Conservation (phyloP, 2,329 filamentous ascomycete species). For the Verticillium zaregamsianum region DNA sequence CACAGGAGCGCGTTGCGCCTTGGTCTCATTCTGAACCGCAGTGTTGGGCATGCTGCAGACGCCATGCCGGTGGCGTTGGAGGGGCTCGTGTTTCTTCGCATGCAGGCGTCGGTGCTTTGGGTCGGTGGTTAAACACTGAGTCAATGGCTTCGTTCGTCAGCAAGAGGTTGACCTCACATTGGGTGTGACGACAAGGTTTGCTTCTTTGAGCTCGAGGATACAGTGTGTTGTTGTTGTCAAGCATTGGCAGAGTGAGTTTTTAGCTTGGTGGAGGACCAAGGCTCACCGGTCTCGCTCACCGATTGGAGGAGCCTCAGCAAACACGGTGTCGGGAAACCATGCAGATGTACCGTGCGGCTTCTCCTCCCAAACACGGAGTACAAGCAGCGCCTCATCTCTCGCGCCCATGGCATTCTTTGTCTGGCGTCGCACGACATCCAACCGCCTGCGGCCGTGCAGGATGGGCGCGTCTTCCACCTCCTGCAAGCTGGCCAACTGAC, state of each 20-base stretch:
- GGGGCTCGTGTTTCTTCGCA: neutral
- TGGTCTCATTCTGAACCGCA: neutral
- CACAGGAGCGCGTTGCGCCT: neutral
- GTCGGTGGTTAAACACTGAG: neutral
- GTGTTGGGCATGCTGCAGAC: neutral
- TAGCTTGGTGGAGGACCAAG: neutral
- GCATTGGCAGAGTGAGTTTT: neutral
- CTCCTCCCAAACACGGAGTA: neutral
- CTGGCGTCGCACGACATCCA: neutral
- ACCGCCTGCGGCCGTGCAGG: neutral
- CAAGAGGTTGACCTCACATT: neutral
- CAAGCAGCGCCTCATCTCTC: neutral
- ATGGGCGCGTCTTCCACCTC: neutral
- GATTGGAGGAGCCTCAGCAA: neutral
- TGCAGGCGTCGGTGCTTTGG: neutral
- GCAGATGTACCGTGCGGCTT: neutral
- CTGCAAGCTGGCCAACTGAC: neutral
- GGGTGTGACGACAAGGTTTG: neutral
- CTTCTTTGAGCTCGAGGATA: neutral
- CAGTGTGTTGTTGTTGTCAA: neutral
- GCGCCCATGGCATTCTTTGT: neutral
- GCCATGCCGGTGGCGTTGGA: neutral
- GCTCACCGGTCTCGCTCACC: neutral
- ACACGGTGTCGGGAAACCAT: neutral
- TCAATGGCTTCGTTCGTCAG: neutral